Conservation (phyloP, 1,284 basidiomycete species). For the Cutaneotrichosporon sp. region DNA sequence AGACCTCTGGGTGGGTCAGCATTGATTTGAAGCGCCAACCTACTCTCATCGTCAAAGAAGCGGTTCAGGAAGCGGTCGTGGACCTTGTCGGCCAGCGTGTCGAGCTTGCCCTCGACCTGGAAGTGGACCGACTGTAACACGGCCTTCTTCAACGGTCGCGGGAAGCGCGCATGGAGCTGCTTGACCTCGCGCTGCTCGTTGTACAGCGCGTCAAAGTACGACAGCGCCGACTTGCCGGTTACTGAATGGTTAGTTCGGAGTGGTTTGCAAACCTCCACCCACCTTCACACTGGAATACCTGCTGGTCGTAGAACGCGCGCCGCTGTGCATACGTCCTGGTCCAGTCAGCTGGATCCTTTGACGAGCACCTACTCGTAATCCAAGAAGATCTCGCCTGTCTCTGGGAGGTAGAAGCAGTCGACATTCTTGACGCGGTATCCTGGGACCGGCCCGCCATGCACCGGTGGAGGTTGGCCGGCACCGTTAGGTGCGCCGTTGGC, state of each 20-base stretch:
- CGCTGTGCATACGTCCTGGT: constrained; percentile 80
- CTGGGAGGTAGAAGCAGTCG: constrained; percentile 82
- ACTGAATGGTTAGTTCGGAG: constrained; percentile 54
- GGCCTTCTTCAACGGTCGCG: constrained; percentile 84
- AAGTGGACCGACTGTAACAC: constrained; percentile 92
- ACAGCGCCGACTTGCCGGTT: constrained; percentile 85
- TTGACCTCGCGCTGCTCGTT: constrained; percentile 86
- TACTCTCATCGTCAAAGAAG: constrained; percentile 86
- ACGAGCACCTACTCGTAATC: constrained; percentile 75
- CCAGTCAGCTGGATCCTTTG: constrained; percentile 10
- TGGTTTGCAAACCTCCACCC: constrained; percentile 11
- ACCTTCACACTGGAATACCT: constrained; percentile 55
- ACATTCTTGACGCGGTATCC: constrained; percentile 35
- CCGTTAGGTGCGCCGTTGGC: constrained; percentile 22
- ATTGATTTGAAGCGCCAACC: not conserved
- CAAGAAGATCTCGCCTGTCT: constrained; percentile 93
- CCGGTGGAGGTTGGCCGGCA: not conserved
- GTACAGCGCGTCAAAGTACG: constrained; percentile 90
- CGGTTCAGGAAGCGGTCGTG: constrained; percentile 94
- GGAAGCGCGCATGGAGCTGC: constrained; percentile 85
- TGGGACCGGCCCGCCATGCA: not conserved
- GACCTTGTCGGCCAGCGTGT: constrained; percentile 88
- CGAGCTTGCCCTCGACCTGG: constrained; percentile 92
- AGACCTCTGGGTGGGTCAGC: constrained; percentile 61
- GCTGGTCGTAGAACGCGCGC: constrained; percentile 88